phyloP scores from a whole-genome alignment of 2,329 filamentous ascomycete species.

The Paecilomyces variotii region DNA sequence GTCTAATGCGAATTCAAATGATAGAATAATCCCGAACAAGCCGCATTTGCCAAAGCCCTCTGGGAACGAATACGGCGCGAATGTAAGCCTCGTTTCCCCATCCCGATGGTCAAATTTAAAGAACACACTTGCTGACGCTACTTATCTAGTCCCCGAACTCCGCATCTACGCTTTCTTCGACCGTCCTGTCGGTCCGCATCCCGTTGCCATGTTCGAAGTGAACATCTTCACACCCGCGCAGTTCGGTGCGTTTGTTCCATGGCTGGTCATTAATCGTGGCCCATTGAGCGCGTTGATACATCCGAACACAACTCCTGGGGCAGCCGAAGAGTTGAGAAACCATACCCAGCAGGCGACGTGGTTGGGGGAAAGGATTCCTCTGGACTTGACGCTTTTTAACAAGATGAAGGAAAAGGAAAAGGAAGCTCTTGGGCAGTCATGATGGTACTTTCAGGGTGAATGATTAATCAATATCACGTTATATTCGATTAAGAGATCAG shows the following conservation, averaged over 20 bases:
- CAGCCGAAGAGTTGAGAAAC: constrained; percentile 44
- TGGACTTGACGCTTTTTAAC: constrained; percentile 34
- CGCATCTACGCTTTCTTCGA: constrained; percentile 75
- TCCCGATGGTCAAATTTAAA: neutral
- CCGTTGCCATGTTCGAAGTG: constrained; percentile 85
- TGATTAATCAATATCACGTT: neutral
- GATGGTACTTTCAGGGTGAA: neutral
- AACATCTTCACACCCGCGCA: constrained; percentile 78
- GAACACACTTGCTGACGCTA: neutral
- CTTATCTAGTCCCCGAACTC: constrained; percentile 65
- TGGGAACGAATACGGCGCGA: constrained; percentile 73
- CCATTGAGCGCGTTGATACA: constrained; percentile 73
- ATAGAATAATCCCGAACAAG: constrained; percentile 52
- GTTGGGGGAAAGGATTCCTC: constrained; percentile 38
- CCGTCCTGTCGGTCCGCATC: constrained; percentile 70
- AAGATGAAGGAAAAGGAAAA: constrained; percentile 12
- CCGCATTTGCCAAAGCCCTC: constrained; percentile 60
- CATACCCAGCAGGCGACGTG: constrained; percentile 39
- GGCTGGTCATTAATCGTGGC: constrained; percentile 74
- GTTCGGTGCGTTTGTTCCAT: constrained; percentile 81
- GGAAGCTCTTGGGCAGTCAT: neutral
- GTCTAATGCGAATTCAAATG: neutral
- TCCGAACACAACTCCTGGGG: constrained; percentile 57
- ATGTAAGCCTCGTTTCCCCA: constrained; percentile 44
- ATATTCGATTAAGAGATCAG: neutral